These are phyloP conservation scores for Sideroxylon spinosum DNA, from an alignment of 179 eudicot genomes.

Conservation along the genomic window DNA sequence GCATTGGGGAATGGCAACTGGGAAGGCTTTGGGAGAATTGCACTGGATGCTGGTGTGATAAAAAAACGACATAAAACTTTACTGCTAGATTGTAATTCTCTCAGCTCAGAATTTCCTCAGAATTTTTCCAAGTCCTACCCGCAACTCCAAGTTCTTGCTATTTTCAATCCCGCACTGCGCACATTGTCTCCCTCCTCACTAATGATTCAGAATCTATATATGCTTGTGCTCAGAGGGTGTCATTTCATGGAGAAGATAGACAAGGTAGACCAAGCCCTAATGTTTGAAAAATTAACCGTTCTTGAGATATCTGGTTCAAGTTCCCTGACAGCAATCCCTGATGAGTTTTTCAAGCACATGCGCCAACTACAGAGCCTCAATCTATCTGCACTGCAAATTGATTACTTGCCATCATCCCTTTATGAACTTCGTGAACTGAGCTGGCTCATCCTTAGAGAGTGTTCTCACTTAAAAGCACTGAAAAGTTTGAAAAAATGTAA, in stretches of 20 bases:
- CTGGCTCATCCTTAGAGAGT: conserved; percentile 25
- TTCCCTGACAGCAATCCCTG: background rate
- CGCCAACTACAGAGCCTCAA: conserved; percentile 20
- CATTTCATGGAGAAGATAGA: conserved; percentile 13
- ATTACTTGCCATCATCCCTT: conserved; percentile 13
- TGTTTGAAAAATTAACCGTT: conserved; percentile 1
- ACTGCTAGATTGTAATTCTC: background rate
- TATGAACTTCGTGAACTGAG: conserved; percentile 11
- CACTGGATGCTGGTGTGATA: conserved; percentile 3
- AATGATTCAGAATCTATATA: background rate
- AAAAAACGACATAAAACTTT: conserved; percentile 7
- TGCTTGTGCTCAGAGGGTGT: conserved; percentile 26
- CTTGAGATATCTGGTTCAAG: conserved; percentile 21
- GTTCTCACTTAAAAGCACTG: conserved; percentile 11
- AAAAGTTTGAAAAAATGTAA: conserved; percentile 8
- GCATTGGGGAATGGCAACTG: background rate
- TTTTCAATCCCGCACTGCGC: conserved; percentile 14
- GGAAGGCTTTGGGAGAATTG: conserved; percentile 21
- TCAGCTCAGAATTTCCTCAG: background rate
- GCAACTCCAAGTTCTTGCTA: conserved; percentile 17
- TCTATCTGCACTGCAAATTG: conserved; percentile 17
- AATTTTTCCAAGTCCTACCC: background rate
- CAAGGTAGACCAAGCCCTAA: no score
- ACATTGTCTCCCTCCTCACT: background rate
- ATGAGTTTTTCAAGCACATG: conserved; percentile 15